Base-by-base conservation (phyloP, 441 rosid genomes). In the Pelargonium citronellum region DNA sequence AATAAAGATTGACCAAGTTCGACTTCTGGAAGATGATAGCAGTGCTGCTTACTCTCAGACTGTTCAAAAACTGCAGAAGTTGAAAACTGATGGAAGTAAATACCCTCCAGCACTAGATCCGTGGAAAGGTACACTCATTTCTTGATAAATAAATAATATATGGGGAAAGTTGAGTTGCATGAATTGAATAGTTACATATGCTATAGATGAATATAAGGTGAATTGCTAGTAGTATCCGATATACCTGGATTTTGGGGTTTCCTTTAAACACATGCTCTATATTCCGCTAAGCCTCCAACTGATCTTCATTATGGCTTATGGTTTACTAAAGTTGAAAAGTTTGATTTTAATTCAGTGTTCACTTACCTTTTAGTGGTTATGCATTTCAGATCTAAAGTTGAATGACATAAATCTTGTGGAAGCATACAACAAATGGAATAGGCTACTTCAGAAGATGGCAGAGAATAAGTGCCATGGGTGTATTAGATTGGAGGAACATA, bases 391-490 rank as follows among this genome's bases (percentile, higher is more conserved):
- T 79, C 81, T 92, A 79, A 89, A 87, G 87, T 70, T 92, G 87
- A 88, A 80, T 74, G 93, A 89, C 74, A 46, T 84, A 77, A 67
- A 89, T 73, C 80, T 82, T 69, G 95, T 89, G 74, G 77, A 83
- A 75, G 81, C 80, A 67, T 92, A 89, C 84, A 15, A 79, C 71
- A 84, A 80, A 75, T 85, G 96, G 96, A 79, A 76, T 69, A 71
- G 69, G 69, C 75, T 91, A n/a, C 41, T 85, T 81, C 87, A 83
- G 79, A 87, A 91, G 80, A 90, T 94, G 97, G 79, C 89, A 27
- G 74, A 68, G 82, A 94, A 87, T 72, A 94, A 94, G 80, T 94
- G 99, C 77, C 92, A 89, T 66, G 93, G 90, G 67, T 95, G 99
- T 80, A 81, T 85, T 74, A 92, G 90, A 82, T 57, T 90, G 79